phyloP scores from a whole-genome alignment of 257 asterid genomes.

The Forsythia viridissima region DNA sequence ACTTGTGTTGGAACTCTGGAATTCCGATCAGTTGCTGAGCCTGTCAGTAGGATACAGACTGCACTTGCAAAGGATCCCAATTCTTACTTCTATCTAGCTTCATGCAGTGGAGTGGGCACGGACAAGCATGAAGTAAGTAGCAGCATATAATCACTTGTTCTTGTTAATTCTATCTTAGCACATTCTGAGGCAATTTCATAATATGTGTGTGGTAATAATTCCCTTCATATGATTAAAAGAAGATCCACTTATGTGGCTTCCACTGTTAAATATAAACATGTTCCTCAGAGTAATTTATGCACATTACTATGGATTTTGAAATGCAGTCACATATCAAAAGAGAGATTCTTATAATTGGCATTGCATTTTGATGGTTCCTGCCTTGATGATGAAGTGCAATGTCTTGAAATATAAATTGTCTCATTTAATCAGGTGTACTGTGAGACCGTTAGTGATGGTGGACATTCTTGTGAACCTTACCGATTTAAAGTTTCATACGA shows the following conservation, averaged over 20 bases:
- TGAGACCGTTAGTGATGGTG: conserved; percentile 51
- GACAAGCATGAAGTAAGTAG: conserved; percentile 74
- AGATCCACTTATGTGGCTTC: too few relatives aligned
- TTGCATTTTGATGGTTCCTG: neutral
- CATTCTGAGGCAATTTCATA: too few relatives aligned
- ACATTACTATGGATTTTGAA: too few relatives aligned
- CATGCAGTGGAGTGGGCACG: conserved; percentile 65
- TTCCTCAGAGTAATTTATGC: too few relatives aligned
- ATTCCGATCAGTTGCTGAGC: conserved; percentile 91
- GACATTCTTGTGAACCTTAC: conserved; percentile 46
- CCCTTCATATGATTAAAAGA: too few relatives aligned
- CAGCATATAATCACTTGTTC: conserved; percentile 1
- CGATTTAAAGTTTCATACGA: conserved; percentile 80
- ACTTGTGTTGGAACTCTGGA: conserved; percentile 97
- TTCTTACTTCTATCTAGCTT: conserved; percentile 81
- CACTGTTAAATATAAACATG: too few relatives aligned
- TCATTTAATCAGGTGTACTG: conserved; percentile 58
- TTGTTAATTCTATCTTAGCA: neutral
- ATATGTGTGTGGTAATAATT: too few relatives aligned
- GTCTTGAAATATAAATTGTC: conserved; percentile 2
- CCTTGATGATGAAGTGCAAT: conserved; percentile 1
- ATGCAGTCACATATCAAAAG: neutral
- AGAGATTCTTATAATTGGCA: neutral
- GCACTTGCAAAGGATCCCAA: conserved; percentile 88
- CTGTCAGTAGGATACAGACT: conserved; percentile 80